Conservation (phyloP, 2,329 filamentous ascomycete genomes). For the Pestalotiopsis sp. region DNA sequence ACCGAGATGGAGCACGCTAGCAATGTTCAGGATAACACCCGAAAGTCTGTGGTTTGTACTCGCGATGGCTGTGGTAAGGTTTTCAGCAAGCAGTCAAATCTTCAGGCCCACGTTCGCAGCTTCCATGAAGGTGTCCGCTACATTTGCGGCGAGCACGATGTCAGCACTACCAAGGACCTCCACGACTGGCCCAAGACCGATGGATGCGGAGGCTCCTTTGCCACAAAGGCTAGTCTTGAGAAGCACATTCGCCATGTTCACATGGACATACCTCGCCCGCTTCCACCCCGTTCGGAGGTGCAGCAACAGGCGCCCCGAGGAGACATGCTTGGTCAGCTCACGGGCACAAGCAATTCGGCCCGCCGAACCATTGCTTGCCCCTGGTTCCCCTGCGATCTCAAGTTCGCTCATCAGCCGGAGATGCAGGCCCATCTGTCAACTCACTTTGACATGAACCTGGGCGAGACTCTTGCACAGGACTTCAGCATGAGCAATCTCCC, state of each 20-base stretch:
- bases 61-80: conserved; percentile 69
- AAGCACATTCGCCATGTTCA: conserved; percentile 86
- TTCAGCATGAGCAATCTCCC: not conserved
- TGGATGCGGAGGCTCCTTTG: conserved; percentile 76
- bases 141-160: conserved; percentile 72
- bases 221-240: conserved; percentile 76
- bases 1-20: conserved; percentile 76
- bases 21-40: conserved; percentile 55
- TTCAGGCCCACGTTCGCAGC: conserved; percentile 76
- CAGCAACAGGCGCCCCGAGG: conserved; percentile 5
- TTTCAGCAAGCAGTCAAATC: conserved; percentile 83
- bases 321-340: conserved; percentile 44
- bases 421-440: not conserved
- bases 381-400: not conserved
- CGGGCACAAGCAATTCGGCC: conserved; percentile 28
- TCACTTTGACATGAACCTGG: conserved; percentile 16
- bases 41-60: conserved; percentile 68
- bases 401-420: conserved; percentile 5
- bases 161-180: conserved; percentile 59
- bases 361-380: conserved; percentile 7
- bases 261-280: conserved; percentile 58
- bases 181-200: conserved; percentile 64
- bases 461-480: not conserved
- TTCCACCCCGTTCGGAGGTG: conserved; percentile 24
- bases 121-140: conserved; percentile 78